A percentile compares a stretch with the other conserved stretches of the same genome.
Conservation (phyloP, 805 yeast genomes). For the Kockiozyma suomiensis region DNA sequence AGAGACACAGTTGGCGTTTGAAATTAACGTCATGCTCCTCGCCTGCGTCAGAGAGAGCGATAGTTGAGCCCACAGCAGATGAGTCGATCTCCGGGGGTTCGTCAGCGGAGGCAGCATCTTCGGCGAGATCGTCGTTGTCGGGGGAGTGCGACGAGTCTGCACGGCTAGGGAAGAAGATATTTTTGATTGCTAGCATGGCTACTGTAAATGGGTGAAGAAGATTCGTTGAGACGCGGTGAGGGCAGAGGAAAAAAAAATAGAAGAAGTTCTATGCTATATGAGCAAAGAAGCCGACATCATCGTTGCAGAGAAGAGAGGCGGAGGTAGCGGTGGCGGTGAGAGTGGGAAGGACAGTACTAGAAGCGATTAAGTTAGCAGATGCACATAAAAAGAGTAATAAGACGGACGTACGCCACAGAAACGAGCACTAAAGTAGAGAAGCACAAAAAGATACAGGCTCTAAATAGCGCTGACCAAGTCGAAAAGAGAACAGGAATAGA, state of each 20-base stretch:
- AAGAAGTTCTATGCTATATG: constrained; percentile 4
- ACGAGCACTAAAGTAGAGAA: background rate
- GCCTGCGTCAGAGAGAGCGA: background rate
- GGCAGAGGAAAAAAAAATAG: background rate
- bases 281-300: background rate
- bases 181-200: constrained; percentile 9
- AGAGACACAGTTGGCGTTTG: constrained; percentile 14
- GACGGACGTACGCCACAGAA: background rate
- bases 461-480: background rate
- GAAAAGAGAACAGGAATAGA: background rate
- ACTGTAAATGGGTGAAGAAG: too few species aligned
- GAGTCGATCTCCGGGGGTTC: constrained; percentile 23
- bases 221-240: background rate
- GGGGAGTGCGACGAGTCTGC: background rate
- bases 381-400: background rate
- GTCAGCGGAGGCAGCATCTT: constrained; percentile 13
- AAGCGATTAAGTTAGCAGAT: background rate
- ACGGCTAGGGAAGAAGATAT: constrained; percentile 6
- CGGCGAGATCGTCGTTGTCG: constrained; percentile 17
- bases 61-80: background rate
- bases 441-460: background rate
- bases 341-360: background rate
- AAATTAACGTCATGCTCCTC: constrained; percentile 8
- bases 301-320: background rate
- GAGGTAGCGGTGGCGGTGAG: background rate